phyloP scores from a whole-genome alignment of 2,329 filamentous ascomycete genomes.

The Aspergillus sp. region DNA sequence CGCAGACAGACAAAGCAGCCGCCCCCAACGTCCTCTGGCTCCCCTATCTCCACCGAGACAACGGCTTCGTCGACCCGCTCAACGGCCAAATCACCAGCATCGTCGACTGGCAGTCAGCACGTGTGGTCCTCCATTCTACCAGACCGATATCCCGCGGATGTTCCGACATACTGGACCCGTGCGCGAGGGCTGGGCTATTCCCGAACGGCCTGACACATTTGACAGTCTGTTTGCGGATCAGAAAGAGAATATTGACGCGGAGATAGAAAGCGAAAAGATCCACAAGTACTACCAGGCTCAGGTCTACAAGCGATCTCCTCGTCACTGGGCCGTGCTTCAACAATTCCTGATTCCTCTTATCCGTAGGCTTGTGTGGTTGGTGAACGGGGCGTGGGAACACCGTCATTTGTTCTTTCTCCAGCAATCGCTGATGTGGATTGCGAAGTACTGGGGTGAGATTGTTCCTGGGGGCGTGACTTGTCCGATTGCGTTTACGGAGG shows the following conservation, averaged over 20 bases:
- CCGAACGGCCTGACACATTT: conserved; percentile 26
- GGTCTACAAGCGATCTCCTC: conserved; percentile 26
- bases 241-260: conserved; percentile 22
- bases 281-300: conserved; percentile 36
- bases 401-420: conserved; percentile 32
- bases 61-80: conserved; percentile 27
- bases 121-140: conserved; percentile 27
- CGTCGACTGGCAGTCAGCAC: conserved; percentile 25
- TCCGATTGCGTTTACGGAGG: conserved; percentile 20
- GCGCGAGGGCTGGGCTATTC: conserved; percentile 29
- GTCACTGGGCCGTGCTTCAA: conserved; percentile 27
- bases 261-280: conserved; percentile 31
- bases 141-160: conserved; percentile 27
- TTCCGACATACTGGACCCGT: conserved; percentile 27
- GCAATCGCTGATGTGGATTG: conserved; percentile 24
- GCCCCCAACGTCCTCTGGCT: conserved; percentile 24
- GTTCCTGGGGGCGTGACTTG: conserved; percentile 12
- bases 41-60: conserved; percentile 26
- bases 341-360: conserved; percentile 16
- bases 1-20: conserved; percentile 5
- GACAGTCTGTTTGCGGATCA: conserved; percentile 23
- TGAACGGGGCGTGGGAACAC: conserved; percentile 31
- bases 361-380: conserved; percentile 31
- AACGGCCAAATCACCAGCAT: conserved; percentile 22
- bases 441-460: conserved; percentile 20